Base-by-base conservation (phyloP, 805 yeast genomes). In the Blastobotrys chiropterorum region DNA sequence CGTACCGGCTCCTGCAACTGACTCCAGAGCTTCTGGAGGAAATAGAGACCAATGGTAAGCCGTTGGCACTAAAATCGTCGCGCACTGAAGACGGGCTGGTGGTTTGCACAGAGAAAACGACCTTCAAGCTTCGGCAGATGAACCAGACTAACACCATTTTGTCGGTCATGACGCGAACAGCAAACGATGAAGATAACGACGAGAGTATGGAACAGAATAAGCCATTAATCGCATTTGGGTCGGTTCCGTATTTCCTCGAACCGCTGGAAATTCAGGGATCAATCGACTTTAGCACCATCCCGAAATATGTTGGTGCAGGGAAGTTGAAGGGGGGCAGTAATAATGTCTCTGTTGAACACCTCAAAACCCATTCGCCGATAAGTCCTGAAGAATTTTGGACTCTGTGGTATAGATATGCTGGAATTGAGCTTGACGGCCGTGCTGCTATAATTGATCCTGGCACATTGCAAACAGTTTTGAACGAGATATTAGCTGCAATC, bases 121-220 rank as follows among this genome's bases (percentile, higher is more conserved):
- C 95, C 0, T 90, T 80, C 78, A 72, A 73, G 44, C 59, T 90
- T 15, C 74, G 88, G 49, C 90, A 85, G 61, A 83, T 86, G 72
- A 87, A 88, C 63, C 97, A 92, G 66, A 86, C 97, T 5, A 90
- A 92, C 65, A 78, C 92, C 3, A 82, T 86, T n/a, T 64, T 89
- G 58, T 55, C 90, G 19, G 63, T 80, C 63, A 65, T 65, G 11
- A 51, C 60, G 7, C 30, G 19, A 1, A n/a, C 14, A 3, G 16
- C 4, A 11, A 15, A n/a, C n/a, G 34, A 47, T 47, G 22, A 8
- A 15, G 49, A 26, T 7, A 44, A 30, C 15, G 49, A 20, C n/a
- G 44, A 34, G 48, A 44, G 48, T 16, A 15, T 14, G 20, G 45
- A 47, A 22, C 46, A 40, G 2, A 3, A 15, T 30, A 17, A 13